These are phyloP conservation scores for Ceratobasidium sp. DNA, from an alignment of 1,284 basidiomycete species.

Conservation along the genomic window DNA sequence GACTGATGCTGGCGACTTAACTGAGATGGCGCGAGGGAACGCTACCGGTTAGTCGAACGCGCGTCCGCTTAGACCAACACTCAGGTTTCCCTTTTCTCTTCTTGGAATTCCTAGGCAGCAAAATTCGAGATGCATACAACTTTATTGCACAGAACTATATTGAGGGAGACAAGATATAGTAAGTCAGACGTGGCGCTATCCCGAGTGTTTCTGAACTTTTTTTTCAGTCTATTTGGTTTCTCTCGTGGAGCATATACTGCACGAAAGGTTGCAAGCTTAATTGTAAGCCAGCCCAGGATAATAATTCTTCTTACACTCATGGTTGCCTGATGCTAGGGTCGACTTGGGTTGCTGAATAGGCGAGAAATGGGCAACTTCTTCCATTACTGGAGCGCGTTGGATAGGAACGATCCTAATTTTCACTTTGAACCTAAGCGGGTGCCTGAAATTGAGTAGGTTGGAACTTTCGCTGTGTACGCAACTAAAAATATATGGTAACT, in stretches of 20 bases:
- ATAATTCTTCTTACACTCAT: not conserved
- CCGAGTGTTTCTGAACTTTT: no score
- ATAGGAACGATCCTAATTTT: constrained; percentile 1
- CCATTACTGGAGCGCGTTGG: constrained; percentile 10
- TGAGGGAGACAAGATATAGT: constrained; percentile 34
- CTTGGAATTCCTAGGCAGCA: constrained; percentile 27
- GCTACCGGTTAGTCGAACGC: not conserved
- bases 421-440: not conserved
- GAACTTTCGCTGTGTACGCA: not conserved
- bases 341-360: constrained; percentile 36
- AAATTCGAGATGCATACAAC: constrained; percentile 48
- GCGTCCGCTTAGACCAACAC: not conserved
- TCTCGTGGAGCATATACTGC: constrained; percentile 47
- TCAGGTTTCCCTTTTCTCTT: no score
- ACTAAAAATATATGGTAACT: not conserved
- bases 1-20: not conserved
- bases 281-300: constrained; percentile 19
- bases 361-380: constrained; percentile 44
- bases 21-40: constrained; percentile 1
- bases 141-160: constrained; percentile 47
- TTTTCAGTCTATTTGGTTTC: constrained; percentile 40
- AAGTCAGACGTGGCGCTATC: not conserved
- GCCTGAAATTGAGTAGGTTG: not conserved
- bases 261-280: constrained; percentile 43
- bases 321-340: not conserved